These are phyloP conservation scores for Kuraishia ogatae DNA, from an alignment of 805 yeast species.

Conservation along the genomic window DNA sequence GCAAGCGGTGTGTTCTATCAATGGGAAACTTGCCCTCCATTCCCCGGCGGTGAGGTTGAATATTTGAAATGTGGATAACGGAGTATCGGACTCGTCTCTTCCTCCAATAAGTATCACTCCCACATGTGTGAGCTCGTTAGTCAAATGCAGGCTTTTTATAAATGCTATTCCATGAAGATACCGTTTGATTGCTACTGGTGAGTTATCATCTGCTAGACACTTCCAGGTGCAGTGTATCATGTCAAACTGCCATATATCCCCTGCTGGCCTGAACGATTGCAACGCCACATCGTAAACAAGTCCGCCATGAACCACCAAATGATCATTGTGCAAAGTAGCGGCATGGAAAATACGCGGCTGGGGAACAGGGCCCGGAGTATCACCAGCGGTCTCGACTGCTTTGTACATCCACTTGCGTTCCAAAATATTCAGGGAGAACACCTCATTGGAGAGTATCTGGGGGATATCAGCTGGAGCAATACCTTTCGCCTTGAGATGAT, in stretches of 20 bases:
- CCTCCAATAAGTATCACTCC: slow-evolving; percentile 53
- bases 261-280: slow-evolving; percentile 34
- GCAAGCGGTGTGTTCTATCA: neutral
- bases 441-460: slow-evolving; percentile 50
- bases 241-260: slow-evolving; percentile 66
- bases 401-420: slow-evolving; percentile 45
- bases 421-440: slow-evolving; percentile 51
- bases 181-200: slow-evolving; percentile 28
- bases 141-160: slow-evolving; percentile 27
- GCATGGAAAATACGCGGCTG: slow-evolving; percentile 53
- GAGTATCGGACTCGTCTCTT: slow-evolving; percentile 24
- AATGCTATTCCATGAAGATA: slow-evolving; percentile 45
- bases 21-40: neutral
- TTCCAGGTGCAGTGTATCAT: slow-evolving; percentile 45
- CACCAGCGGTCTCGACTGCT: slow-evolving; percentile 23
- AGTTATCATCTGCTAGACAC: slow-evolving; percentile 33
- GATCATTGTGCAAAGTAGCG: slow-evolving; percentile 37
- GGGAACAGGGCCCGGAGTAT: slow-evolving; percentile 19
- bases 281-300: slow-evolving; percentile 29
- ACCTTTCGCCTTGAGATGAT: slow-evolving; percentile 8
- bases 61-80: slow-evolving; percentile 25
- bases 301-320: slow-evolving; percentile 61
- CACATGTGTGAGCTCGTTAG: slow-evolving; percentile 29
- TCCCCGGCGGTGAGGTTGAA: slow-evolving; percentile 29
- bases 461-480: slow-evolving; percentile 8